Base-by-base conservation (phyloP, 2,329 filamentous ascomycete genomes). In the Thyridium curvatum region DNA sequence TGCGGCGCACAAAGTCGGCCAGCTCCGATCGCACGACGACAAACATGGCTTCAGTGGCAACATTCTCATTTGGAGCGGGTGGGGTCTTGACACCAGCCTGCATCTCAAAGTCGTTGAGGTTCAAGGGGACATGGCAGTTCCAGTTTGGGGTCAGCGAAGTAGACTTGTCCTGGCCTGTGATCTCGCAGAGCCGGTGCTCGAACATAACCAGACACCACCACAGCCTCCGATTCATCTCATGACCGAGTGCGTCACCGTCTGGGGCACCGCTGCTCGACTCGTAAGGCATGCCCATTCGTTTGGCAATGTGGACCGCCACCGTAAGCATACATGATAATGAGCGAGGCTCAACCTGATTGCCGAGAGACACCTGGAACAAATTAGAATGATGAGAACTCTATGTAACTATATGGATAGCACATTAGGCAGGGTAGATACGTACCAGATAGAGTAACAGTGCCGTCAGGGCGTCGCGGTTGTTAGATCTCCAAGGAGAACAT, bases 191-290 rank as follows among this genome's bases (percentile, higher is more conserved):
- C 13, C 79, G 74, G 34, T 57, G 54, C 47, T 84, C 79, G 40
- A 80, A 74, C 3, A 74, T 52, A 0, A 74, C 55, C 1, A 84
- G 55, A 0, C 73, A 64, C 78, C 77, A 82, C 77, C 77, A 82
- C 0, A 82, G 62, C 28, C 78, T 60, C 21, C 78, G 69, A 12
- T 77, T 69, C 62, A 81, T 68, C 54, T 83, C 78, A 2, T 67
- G 69, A 47, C 82, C 77, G 12, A 73, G 68, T 7, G 48, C 38
- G 4, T 43, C 45, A 15, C 39, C 52, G 16, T 44, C 51, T 2
- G 51, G 34, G 12, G 21, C 6, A 10, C 10, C 21, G 21, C 52
- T 45, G 1, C 42, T 45, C 0, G 62, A 48, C 49, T 82, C 77
- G 38, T 49, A 63, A 36, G 79, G 66, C 5, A 81, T 59, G 1